A percentile compares a stretch with the other conserved stretches of the same genome.
phyloP scores from a whole-genome alignment of 306 rosid genomes.

The Cyamopsis tetragonoloba region DNA sequence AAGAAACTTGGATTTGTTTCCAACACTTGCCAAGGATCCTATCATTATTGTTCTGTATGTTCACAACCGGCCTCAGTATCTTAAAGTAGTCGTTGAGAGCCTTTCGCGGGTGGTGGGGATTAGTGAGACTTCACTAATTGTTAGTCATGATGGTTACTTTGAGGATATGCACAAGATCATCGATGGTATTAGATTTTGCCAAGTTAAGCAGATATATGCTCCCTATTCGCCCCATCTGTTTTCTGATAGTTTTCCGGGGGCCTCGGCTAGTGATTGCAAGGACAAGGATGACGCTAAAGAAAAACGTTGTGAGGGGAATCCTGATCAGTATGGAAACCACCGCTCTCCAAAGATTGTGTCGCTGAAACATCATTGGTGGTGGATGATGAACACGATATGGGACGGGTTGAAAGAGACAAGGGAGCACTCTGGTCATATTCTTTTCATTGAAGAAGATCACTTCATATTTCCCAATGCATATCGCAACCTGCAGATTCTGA shows the following conservation, averaged over 20 bases:
- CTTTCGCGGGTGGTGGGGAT: constrained; percentile 78
- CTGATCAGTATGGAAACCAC: constrained; percentile 93
- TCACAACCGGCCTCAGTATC: constrained; percentile 87
- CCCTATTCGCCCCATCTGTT: constrained; percentile 87
- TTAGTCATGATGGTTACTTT: constrained; percentile 92
- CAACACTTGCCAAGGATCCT: constrained; percentile 58
- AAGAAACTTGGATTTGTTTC: constrained; percentile 76
- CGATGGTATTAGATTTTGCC: constrained; percentile 66
- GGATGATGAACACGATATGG: constrained; percentile 98
- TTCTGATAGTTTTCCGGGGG: constrained; percentile 70
- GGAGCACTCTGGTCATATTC: constrained; percentile 60
- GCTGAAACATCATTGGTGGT: constrained; percentile 99
- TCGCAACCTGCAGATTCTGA: constrained; percentile 69
- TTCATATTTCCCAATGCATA: constrained; percentile 84
- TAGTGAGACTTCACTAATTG: constrained; percentile 73
- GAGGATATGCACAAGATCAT: constrained; percentile 78
- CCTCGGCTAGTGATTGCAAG: constrained; percentile 61
- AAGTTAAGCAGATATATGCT: constrained; percentile 88
- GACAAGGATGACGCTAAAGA: constrained; percentile 44
- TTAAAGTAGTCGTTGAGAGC: constrained; percentile 69
- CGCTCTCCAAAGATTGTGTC: constrained; percentile 84
- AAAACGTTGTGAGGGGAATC: constrained; percentile 57
- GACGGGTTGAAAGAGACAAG: constrained; percentile 80
- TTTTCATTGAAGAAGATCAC: constrained; percentile 95
- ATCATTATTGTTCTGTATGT: constrained; percentile 80